Base-by-base conservation (phyloP, 1,139 yeast species). In the Saccharomyces hybrid region DNA sequence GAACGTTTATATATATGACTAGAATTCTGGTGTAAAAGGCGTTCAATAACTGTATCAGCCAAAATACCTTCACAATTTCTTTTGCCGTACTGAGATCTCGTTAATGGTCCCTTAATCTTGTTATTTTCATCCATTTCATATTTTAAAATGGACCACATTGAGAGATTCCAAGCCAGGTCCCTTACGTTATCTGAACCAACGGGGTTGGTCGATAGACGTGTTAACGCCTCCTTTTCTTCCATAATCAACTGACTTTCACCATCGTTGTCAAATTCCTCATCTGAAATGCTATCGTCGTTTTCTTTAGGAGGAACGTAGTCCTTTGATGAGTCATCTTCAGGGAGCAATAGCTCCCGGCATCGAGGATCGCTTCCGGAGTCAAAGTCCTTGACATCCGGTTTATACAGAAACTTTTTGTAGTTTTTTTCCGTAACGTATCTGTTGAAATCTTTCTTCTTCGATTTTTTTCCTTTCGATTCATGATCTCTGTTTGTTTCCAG, bases 241-340 rank as follows among this genome's bases (percentile, higher is more conserved):
- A 13, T 23, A 11, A 16, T 7, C 13, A 14, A 3, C 14, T 41
- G 48, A 9, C 23, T 16, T 38, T 51, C 50, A 16, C 29, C 7
- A 16, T 51, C 53, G 9, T 59, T 65, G 13, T 58, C 61, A 14
- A 62, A 65, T 23, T 59, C 69, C n/a, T 57, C 53, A 26, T 63
- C 68, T 19, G 28, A 31, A 5, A 51, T n/a, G n/a, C n/a, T 50
- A 5, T 57, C 59, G 1, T 38, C 41, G 2, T 65, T 68, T 32
- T 57, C 63, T 8, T 54, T 49, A 13, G 55, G 65, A 3, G 62
- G 58, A 13, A 62, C 62, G 48, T 72, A 80, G 58, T 80, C 82
- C 1, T 60, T 72, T 0, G 84, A 80, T 26, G 67, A 65, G 60
- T 82, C 87, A 7, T 69, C 62, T 13, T 80, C 83, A 0, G 79